Evolutionary conservation across 345 rosid species (phyloP).

Genomic region (Streptanthus diversifolius): DNA sequence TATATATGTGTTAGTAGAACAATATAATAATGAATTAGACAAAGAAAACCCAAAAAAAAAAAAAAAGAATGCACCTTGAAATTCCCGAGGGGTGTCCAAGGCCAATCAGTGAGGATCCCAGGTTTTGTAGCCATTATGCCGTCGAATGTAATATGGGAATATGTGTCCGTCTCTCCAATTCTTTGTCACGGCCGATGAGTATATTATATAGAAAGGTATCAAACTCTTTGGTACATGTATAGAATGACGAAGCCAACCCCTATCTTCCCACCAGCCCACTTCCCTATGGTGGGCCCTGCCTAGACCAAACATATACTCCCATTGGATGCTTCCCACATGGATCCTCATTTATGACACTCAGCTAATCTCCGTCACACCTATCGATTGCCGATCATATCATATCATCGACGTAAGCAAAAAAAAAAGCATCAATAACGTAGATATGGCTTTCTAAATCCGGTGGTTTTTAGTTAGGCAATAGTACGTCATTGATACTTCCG

Average conservation of each 20-base stretch:
- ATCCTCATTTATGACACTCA: constrained; percentile 24
- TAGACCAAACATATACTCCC: constrained; percentile 14
- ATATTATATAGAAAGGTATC: constrained; percentile 15
- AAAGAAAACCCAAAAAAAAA: neutral
- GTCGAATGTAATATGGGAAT: constrained; percentile 5
- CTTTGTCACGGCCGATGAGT: constrained; percentile 1
- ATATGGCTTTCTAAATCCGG: neutral
- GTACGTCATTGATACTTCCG: neutral
- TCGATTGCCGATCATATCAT: neutral
- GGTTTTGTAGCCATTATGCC: constrained; percentile 54
- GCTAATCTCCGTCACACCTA: neutral
- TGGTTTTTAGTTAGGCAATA: constrained; percentile 2
- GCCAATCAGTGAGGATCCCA: constrained; percentile 56
- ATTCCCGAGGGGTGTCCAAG: constrained; percentile 51
- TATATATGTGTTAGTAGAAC: neutral
- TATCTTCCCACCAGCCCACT: constrained; percentile 29
- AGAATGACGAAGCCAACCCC: constrained; percentile 23
- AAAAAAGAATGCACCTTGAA: constrained; percentile 40
- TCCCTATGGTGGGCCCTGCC: constrained; percentile 9
- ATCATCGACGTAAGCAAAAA: neutral
- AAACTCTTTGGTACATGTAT: neutral
- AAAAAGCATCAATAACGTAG: neutral
- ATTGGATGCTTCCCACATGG: constrained; percentile 20
- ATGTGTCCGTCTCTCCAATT: constrained; percentile 3
- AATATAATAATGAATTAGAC: neutral